Percentiles rank a stretch among this genome's conserved stretches.
These are phyloP conservation scores for Xenosphaeropsis pyriputrescens DNA, from an alignment of 2,329 filamentous ascomycete genomes.

Conservation along the genomic window DNA sequence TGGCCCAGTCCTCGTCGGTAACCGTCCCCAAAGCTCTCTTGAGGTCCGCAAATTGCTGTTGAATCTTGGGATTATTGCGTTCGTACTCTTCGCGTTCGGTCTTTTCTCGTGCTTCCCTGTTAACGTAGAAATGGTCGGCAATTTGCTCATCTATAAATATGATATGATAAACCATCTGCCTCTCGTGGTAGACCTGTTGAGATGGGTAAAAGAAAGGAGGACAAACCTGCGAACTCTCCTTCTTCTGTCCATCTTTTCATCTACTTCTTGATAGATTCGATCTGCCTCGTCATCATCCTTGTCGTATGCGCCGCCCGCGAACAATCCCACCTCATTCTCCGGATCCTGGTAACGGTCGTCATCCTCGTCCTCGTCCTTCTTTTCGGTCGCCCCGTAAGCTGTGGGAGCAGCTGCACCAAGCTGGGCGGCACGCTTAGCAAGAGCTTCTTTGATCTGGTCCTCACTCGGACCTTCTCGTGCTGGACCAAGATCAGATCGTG, in stretches of 20 bases:
- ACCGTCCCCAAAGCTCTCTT: constrained; percentile 82
- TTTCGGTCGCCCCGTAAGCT: constrained; percentile 47
- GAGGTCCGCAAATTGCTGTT: constrained; percentile 91
- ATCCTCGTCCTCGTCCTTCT: constrained; percentile 48
- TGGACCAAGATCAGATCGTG: constrained; percentile 88
- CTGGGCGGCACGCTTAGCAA: constrained; percentile 82
- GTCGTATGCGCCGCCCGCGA: constrained; percentile 91
- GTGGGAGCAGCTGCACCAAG: constrained; percentile 59
- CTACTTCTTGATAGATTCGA: constrained; percentile 86
- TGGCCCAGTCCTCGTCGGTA: constrained; percentile 93
- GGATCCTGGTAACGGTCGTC: constrained; percentile 85
- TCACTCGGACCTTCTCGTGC: constrained; percentile 91
- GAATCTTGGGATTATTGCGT: constrained; percentile 93
- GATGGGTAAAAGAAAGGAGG: constrained; percentile 11
- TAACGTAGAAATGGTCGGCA: constrained; percentile 55
- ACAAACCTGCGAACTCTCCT: constrained; percentile 79
- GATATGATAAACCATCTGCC: constrained; percentile 50
- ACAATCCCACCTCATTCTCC: constrained; percentile 91
- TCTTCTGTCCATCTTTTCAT: constrained; percentile 91
- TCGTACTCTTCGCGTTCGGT: constrained; percentile 92
- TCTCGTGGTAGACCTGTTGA: constrained; percentile 17
- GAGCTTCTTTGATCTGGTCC: constrained; percentile 95
- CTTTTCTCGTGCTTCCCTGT: constrained; percentile 86
- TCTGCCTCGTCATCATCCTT: constrained; percentile 97
- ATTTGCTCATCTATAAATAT: constrained; percentile 54